Percentiles rank a stretch among this genome's conserved stretches.
phyloP scores from a whole-genome alignment of 768 basidiomycete species.

The Leccinum aurantiacum region DNA sequence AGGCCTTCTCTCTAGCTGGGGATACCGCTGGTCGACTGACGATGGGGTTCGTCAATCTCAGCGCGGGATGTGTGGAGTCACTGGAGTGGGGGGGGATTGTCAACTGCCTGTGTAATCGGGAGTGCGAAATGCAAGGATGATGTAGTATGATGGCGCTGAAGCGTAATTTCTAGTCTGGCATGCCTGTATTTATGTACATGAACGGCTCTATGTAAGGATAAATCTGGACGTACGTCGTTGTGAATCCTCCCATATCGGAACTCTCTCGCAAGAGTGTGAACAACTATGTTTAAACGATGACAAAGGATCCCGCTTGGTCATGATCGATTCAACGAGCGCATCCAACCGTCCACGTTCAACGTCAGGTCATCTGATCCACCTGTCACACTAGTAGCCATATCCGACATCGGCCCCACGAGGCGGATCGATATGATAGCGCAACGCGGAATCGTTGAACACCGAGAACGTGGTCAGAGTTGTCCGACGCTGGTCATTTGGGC shows the following conservation, averaged over 20 bases:
- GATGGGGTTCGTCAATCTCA: neutral
- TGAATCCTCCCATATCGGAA: no score
- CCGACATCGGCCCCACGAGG: conserved; percentile 63
- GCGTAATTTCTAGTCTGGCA: no score
- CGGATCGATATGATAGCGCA: conserved; percentile 71
- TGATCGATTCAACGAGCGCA: conserved; percentile 46
- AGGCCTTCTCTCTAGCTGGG: neutral
- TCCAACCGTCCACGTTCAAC: conserved; percentile 63
- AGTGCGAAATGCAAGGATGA: no score
- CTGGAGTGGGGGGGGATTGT: neutral
- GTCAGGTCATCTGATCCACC: conserved; percentile 67
- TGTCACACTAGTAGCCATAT: conserved; percentile 58
- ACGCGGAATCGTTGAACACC: conserved; percentile 63
- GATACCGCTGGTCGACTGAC: neutral
- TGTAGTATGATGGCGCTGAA: no score
- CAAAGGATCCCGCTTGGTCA: conserved; percentile 60
- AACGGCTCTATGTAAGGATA: no score
- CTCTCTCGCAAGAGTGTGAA: conserved; percentile 34
- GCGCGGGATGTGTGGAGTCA: neutral
- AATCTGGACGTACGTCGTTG: no score
- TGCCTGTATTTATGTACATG: no score
- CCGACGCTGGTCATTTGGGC: conserved; percentile 3
- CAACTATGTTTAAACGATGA: conserved; percentile 1
- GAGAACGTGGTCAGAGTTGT: conserved; percentile 42
- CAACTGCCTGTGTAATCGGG: neutral